These are phyloP conservation scores for Collariella sp. DNA, from an alignment of 495 filamentous ascomycete species.

Conservation along the genomic window DNA sequence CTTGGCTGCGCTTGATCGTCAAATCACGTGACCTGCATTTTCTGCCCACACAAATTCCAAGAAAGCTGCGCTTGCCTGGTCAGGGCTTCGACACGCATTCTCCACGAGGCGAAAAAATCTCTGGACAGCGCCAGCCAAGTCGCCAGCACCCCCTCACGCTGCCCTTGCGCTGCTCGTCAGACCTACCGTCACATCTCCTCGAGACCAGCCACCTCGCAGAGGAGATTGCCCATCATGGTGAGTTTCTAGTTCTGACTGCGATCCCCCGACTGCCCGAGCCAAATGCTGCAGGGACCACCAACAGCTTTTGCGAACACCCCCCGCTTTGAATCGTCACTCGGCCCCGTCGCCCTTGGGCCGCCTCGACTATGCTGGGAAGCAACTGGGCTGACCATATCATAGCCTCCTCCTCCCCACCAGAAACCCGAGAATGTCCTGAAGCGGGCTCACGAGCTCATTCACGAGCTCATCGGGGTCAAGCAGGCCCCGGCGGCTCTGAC, in stretches of 20 bases:
- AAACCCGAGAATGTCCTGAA: slow-evolving; percentile 99
- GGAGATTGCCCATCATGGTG: slow-evolving; percentile 38
- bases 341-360: slow-evolving; percentile 1
- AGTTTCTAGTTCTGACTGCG: slow-evolving; percentile 9
- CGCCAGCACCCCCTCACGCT: slow-evolving; percentile 25
- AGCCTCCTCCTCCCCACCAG: slow-evolving; percentile 92
- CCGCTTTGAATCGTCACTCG: slow-evolving; percentile 4
- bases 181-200: slow-evolving; percentile 21
- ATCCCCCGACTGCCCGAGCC: background rate
- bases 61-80: slow-evolving; percentile 18
- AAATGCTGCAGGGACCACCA: background rate
- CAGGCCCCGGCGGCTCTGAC: slow-evolving; percentile 86
- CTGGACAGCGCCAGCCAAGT: slow-evolving; percentile 28
- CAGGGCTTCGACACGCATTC: slow-evolving; percentile 25
- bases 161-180: slow-evolving; percentile 22
- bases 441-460: slow-evolving; percentile 94
- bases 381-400: slow-evolving; percentile 28
- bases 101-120: slow-evolving; percentile 32
- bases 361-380: background rate
- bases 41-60: slow-evolving; percentile 29
- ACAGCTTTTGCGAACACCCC: background rate
- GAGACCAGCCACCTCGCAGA: slow-evolving; percentile 24
- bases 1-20: background rate
- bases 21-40: slow-evolving; percentile 29
- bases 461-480: slow-evolving; percentile 96